Evolutionary conservation across 352 stramenopile species (phyloP).

Genomic region (Pythium oligandrum): DNA sequence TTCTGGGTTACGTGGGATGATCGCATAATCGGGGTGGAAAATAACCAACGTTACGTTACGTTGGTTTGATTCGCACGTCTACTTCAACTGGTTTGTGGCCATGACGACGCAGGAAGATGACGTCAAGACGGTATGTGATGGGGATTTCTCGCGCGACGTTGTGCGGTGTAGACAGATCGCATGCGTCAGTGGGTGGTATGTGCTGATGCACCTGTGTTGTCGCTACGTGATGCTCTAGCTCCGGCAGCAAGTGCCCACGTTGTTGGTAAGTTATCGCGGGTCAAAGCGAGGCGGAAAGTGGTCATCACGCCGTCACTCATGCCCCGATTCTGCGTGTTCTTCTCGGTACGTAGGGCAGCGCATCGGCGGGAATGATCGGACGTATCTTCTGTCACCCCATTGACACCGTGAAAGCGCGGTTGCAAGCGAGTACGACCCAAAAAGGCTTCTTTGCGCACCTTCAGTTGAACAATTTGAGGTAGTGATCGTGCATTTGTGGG

Average conservation of each 20-base stretch:
- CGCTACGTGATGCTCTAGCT: conserved; percentile 13
- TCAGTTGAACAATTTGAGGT: conserved; percentile 39
- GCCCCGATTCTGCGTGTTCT: conserved; percentile 7
- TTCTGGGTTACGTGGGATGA: too few species aligned
- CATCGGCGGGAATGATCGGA: conserved; percentile 75
- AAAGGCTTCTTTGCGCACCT: conserved; percentile 23
- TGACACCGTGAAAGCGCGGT: conserved; percentile 88
- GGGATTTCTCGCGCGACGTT: too few species aligned
- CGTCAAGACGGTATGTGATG: conserved; percentile 12
- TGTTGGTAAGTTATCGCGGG: conserved; percentile 28
- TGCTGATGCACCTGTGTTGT: not conserved
- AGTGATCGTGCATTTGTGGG: too few species aligned
- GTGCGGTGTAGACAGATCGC: too few species aligned
- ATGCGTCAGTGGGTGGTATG: too few species aligned
- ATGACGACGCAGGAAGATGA: conserved; percentile 11
- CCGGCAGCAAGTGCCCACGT: conserved; percentile 44
- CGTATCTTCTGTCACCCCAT: conserved; percentile 89
- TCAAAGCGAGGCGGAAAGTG: too few species aligned
- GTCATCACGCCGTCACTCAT: not conserved
- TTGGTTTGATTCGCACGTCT: not conserved
- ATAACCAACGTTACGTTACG: not conserved
- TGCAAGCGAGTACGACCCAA: conserved; percentile 43
- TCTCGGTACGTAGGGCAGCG: conserved; percentile 49
- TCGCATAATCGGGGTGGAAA: too few species aligned
- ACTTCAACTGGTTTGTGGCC: not conserved